A percentile compares a stretch with the other conserved stretches of the same genome.
Evolutionary conservation across 305 asterid genomes (phyloP).

Genomic region (Fraxinus platypoda): DNA sequence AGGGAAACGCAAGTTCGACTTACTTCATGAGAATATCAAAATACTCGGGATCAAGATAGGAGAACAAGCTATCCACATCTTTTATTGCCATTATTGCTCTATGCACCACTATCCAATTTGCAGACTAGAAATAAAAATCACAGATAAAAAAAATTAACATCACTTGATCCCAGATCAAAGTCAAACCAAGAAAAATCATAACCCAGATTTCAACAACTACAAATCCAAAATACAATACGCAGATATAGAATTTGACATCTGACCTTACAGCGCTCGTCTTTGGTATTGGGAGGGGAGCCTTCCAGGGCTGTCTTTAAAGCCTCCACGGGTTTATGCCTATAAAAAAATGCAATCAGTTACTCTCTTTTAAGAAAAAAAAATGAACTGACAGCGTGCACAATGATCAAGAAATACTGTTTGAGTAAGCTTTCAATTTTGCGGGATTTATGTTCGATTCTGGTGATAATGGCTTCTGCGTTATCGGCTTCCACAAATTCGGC

Average conservation of each 20-base stretch:
- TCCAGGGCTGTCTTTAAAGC: constrained; percentile 95
- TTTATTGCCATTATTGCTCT: constrained; percentile 95
- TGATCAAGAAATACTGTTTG: constrained; percentile 56
- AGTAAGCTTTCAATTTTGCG: constrained; percentile 98
- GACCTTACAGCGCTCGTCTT: constrained; percentile 98
- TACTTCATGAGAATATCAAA: constrained; percentile 97
- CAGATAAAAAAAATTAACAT: constrained; percentile 8
- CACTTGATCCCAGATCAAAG: not conserved
- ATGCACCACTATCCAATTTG: constrained; percentile 97
- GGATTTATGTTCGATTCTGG: constrained; percentile 90
- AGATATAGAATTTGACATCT: not conserved
- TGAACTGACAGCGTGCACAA: not conserved
- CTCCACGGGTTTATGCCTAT: constrained; percentile 91
- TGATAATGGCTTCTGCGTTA: constrained; percentile 84
- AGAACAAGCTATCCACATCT: constrained; percentile 87
- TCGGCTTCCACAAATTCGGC: constrained; percentile 73
- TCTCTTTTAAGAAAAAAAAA: not conserved
- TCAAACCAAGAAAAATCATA: not conserved
- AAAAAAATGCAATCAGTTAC: not conserved
- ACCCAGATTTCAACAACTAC: not conserved
- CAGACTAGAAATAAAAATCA: constrained; percentile 48
- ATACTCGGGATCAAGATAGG: constrained; percentile 86
- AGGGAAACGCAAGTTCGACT: constrained; percentile 20
- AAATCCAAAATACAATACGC: not conserved
- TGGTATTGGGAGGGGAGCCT: constrained; percentile 89